Base-by-base conservation (phyloP, 192 early-diverging fungal species). In the Podila minutissima region DNA sequence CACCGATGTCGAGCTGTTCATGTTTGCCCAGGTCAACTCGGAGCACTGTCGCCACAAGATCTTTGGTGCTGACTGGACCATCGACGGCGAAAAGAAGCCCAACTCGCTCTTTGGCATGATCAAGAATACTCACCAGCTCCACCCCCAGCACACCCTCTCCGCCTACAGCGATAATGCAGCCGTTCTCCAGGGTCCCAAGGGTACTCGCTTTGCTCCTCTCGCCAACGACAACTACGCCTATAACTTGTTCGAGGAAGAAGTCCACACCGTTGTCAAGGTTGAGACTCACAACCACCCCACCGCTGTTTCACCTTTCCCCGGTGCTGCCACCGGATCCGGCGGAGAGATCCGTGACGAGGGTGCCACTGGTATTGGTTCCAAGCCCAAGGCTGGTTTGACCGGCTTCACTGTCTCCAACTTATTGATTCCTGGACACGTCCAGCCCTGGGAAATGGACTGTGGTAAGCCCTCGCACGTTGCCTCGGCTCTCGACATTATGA, bases 11-110 rank as follows among this genome's bases (percentile, higher is more conserved):
- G 97, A 99, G 87, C 89, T 99, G 48, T 97, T 99, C 89, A 99
- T 99, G 98, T 99, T 99, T 93, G 97, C 98, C 48, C 98, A 99
- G 83, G 98, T 99, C 74, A 99, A 99, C 87, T 98, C 97, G 55
- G 98, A 99, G 88, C 98, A 99, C 87, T 99, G 98, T 86, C 90
- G 98, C 19, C 98, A 99, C 93, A 99, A 99, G 89, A 98, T 99
- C 76, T 99, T 99, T 90, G 86, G 94, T 67, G 98, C 97, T n/a
- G 86, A 92, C 51, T 99, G 98, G 98, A 96, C 93, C 12, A 96
- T 99, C 63, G 97, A 99, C 82, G 94, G 95, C 20, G 74, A 90
- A 63, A 86, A 91, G 26, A 88, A 91, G 83, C 87, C 88, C 53
- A 77, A 89, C 37, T 99, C 97, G 20, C 90, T 99, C 55, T 99